These are phyloP conservation scores for Pichia heedii DNA, from an alignment of 805 yeast species.

Conservation along the genomic window DNA sequence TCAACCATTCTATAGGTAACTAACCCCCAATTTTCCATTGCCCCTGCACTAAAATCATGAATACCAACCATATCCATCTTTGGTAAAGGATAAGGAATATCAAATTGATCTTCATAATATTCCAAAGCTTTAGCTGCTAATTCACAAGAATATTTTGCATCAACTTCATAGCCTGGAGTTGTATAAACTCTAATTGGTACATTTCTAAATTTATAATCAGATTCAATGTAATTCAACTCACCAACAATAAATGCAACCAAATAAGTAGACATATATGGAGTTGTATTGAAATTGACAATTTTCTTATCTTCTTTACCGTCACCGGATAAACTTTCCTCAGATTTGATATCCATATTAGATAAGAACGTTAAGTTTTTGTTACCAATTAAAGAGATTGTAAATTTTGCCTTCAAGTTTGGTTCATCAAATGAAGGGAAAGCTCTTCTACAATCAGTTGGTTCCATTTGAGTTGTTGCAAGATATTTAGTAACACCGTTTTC, in stretches of 20 bases:
- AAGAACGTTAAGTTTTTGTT: slow-evolving; percentile 32
- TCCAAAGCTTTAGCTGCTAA: slow-evolving; percentile 46
- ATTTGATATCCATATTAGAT: slow-evolving; percentile 39
- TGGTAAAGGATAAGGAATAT: slow-evolving; percentile 64
- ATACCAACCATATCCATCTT: slow-evolving; percentile 77
- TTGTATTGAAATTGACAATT: slow-evolving; percentile 34
- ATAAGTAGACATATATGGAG: slow-evolving; percentile 50
- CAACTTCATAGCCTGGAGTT: slow-evolving; percentile 37
- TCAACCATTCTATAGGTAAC: slow-evolving; percentile 60
- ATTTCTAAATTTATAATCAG: slow-evolving; percentile 36
- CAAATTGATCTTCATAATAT: slow-evolving; percentile 41
- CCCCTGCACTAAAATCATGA: slow-evolving; percentile 74
- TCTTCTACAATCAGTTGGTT: slow-evolving; percentile 52
- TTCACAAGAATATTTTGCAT: slow-evolving; percentile 40
- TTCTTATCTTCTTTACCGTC: slow-evolving; percentile 12
- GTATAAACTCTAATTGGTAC: slow-evolving; percentile 47
- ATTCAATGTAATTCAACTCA: slow-evolving; percentile 45
- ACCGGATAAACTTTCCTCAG: too few species aligned
- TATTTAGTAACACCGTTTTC: slow-evolving; percentile 33
- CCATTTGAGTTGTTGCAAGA: slow-evolving; percentile 52
- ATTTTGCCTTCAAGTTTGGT: slow-evolving; percentile 48
- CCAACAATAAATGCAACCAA: slow-evolving; percentile 52
- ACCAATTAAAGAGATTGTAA: slow-evolving; percentile 36
- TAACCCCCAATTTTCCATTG: slow-evolving; percentile 90
- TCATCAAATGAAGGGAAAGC: slow-evolving; percentile 54